Base-by-base conservation (phyloP, 805 yeast genomes). In the Candida chauliodis region DNA sequence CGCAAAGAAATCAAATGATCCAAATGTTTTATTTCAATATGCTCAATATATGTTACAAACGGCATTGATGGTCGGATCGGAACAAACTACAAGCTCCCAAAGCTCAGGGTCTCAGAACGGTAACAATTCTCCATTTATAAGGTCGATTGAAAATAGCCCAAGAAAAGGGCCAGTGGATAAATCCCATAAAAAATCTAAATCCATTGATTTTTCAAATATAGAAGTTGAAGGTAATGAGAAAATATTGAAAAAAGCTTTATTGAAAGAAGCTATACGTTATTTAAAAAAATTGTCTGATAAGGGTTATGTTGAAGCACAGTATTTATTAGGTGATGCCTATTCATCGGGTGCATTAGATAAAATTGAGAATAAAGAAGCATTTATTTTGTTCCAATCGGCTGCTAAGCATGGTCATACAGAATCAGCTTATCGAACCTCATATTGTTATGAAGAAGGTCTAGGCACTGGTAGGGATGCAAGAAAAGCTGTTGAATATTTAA, bases 371-470 rank as follows among this genome's bases (percentile, higher is more conserved):
- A 78, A 75, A 46, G 90, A 85, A 47, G 84, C 97, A 1, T 81
- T 87, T 50, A 49, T 59, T 2, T 72, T 86, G 40, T 93, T 93
- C 57, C 89, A 83, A 54, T 69, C 85, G 24, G 96, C 98, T 5
- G 96, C 96, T 2, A 91, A 93, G 56, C 91, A 87, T 50, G 93
- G 91, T 19, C 98, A 91, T 57, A 74, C 84, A 4, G 98, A 91
- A 58, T 78, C 93, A 34, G 89, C 96, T 1, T 93, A 85, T 61
- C 76, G 98, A 50, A 85, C 96, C 0, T 87, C 97, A 0, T 76
- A 84, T 38, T 91, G 96, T 61, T 85, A 82, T 50, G 95, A 90
- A 59, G 95, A 89, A 61, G 99, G 99, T 13, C 69, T 90, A 60
- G 99, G 99, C 3, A 84, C 91, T 4, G 79, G 87, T 15, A 75